Evolutionary conservation across 371 early-diverging fungal species (phyloP), one percentile per base, ranked within the genome.

Genomic region (Mycotypha africana): DNA sequence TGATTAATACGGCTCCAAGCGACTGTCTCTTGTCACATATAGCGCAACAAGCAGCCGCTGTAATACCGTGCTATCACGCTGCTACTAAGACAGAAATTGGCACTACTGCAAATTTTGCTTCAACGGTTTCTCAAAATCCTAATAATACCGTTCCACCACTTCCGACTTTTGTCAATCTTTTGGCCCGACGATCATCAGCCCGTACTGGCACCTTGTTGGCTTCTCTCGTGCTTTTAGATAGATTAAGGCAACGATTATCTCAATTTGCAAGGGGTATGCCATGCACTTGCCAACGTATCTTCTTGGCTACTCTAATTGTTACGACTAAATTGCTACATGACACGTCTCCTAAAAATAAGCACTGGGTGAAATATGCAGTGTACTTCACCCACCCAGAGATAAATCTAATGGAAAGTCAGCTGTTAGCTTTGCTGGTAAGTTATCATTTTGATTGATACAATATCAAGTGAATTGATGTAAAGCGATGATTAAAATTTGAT

Each of bases 371-470:
- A 17, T 82, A 79, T 53, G 78, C 85, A 1, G 58, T 64, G 0
- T 67, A 82, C 32, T 89, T 86, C 53, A 80, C 85, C 0, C 65
- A 85, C 10, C 65, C 78, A 11, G 90, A 90, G 57, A 81, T 90
- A 35, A 89, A 88, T 37, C 56, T 86, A 15, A 88, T 87, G 86
- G 91, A 91, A 56, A 82, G 81, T 41, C 89, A 89, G 55, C 54
- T 91, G 32, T 70, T 91, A 32, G 66, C 74, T 4, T 55, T 89
- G 38, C 70, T 91, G 51, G 85, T 63, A 69, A n/a, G n/a, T n/a
- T n/a, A n/a, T n/a, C n/a, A n/a, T n/a, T n/a, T n/a, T n/a, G n/a
- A n/a, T n/a, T n/a, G n/a, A n/a, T n/a, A n/a, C n/a, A n/a, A n/a
- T n/a, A n/a, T n/a, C n/a, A n/a, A n/a, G n/a, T n/a, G n/a, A n/a